Conservation (phyloP, 352 stramenopile genomes). For the Phytophthora sp. region DNA sequence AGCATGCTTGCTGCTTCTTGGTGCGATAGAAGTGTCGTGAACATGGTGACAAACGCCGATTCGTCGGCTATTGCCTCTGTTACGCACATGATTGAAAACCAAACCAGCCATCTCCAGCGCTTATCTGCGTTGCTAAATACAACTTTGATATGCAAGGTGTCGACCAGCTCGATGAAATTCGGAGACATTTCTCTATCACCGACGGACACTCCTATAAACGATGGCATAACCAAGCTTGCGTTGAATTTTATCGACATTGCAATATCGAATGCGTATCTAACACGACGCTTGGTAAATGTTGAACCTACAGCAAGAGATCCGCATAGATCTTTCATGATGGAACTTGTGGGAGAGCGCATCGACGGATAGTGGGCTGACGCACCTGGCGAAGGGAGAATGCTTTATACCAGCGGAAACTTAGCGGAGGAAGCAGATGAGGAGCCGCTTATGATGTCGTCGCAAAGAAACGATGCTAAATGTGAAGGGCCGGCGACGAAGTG, state of each 20-base stretch:
- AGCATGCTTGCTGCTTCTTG: background rate
- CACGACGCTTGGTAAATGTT: background rate
- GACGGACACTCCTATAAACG: background rate
- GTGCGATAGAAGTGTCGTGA: background rate
- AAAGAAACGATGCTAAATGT: background rate
- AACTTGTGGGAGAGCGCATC: constrained; percentile 2
- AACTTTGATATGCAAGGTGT: background rate
- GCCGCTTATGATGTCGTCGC: background rate
- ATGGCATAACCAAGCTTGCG: background rate
- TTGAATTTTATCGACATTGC: background rate
- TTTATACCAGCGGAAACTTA: no score
- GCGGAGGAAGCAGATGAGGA: background rate
- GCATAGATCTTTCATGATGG: background rate
- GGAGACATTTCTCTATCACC: background rate
- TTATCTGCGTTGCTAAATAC: background rate
- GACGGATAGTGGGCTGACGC: background rate
- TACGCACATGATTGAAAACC: background rate
- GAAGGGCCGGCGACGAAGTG: no score
- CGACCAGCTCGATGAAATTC: background rate
- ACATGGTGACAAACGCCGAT: background rate
- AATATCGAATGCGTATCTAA: no score
- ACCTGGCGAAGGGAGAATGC: background rate
- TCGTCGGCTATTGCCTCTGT: background rate
- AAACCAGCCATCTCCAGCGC: background rate
- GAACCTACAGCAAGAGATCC: background rate